A percentile compares a stretch with the other conserved stretches of the same genome.
Evolutionary conservation across 495 filamentous ascomycete genomes (phyloP).

Genomic region (Hypoxylon lenormandii): DNA sequence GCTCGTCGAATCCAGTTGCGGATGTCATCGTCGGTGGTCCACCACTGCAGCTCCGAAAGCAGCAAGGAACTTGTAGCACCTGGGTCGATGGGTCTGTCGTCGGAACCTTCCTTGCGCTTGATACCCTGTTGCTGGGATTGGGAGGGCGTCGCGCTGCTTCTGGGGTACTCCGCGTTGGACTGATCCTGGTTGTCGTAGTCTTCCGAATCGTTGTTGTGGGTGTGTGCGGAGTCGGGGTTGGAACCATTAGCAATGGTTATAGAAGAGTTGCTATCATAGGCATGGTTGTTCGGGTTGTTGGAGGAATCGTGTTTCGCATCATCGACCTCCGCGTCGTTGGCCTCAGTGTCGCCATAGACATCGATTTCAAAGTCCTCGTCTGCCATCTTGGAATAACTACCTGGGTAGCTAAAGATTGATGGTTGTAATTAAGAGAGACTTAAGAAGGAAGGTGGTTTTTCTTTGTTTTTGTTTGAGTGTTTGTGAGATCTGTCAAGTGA

Average conservation of each 20-base stretch:
- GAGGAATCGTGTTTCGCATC: slow-evolving; percentile 62
- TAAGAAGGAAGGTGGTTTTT: slow-evolving; percentile 30
- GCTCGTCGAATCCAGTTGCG: slow-evolving; percentile 85
- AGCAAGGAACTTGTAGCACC: slow-evolving; percentile 84
- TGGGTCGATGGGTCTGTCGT: slow-evolving; percentile 82
- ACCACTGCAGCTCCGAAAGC: slow-evolving; percentile 92
- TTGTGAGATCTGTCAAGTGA: slow-evolving; percentile 45
- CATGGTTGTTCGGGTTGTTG: slow-evolving; percentile 52
- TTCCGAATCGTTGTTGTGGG: slow-evolving; percentile 51
- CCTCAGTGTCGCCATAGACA: slow-evolving; percentile 85
- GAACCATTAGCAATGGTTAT: slow-evolving; percentile 55
- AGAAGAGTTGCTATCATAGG: slow-evolving; percentile 54
- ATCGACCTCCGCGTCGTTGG: slow-evolving; percentile 61
- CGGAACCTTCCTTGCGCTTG: slow-evolving; percentile 79
- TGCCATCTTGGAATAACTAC: slow-evolving; percentile 70
- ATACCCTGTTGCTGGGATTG: slow-evolving; percentile 72
- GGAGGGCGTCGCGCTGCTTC: slow-evolving; percentile 52
- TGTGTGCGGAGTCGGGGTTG: slow-evolving; percentile 48
- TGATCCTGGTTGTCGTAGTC: slow-evolving; percentile 51
- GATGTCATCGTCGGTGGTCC: slow-evolving; percentile 94
- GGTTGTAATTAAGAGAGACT: slow-evolving; percentile 47
- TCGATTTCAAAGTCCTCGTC: slow-evolving; percentile 99
- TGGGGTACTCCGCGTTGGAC: slow-evolving; percentile 58
- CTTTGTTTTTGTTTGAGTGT: slow-evolving; percentile 1
- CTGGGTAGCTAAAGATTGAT: slow-evolving; percentile 45